Evolutionary conservation across 352 stramenopile genomes (phyloP), one percentile per base, ranked within the genome.

Genomic region (Globisporangium mamillatum): DNA sequence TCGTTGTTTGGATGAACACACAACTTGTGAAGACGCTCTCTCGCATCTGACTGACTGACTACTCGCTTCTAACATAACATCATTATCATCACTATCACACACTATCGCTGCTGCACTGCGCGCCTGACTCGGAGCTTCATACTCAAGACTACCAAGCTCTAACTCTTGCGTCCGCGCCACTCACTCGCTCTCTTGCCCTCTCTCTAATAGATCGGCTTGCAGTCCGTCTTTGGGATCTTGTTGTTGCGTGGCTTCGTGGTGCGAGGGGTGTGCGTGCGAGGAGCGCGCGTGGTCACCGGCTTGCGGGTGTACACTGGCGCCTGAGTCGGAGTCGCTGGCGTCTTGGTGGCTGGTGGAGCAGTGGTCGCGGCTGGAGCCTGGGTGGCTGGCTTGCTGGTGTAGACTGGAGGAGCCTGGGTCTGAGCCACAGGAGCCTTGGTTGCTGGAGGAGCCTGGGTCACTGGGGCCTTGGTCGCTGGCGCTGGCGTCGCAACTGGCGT

Each of bases 171-270:
- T 18, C 44, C 6, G 44, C 6, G 18, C 44, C 18, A 52, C 41
- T n/a, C 8, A 41, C 36, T 41, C 16, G 1, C 38, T 20, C 38
- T 48, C 12, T 5, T 18, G 41, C 2, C n/a, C 44, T 52, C 44
- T 20, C 64, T 70, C 46, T 24, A 70, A 48, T 70, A 70, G 56
- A 65, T 70, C 29, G 64, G 56, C 64, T 70, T 70, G 57, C 64
- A 70, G 56, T 70, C 64, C 6, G 32, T 55, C 64, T 70, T 70
- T 52, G 44, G 44, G 44, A 20, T 52, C 44, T 52, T 52, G 44
- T 24, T 12, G 44, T 4, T 9, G 2, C 44, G 44, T 52, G 44
- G 44, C 60, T 58, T 57, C 10, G 20, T 50, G n/a, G 60, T 16
- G 20, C 10, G 27, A 16, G 27, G 56, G 32, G 32, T 36, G 14